Conservation (phyloP, 345 rosid species). For the Raphanus sativus region DNA sequence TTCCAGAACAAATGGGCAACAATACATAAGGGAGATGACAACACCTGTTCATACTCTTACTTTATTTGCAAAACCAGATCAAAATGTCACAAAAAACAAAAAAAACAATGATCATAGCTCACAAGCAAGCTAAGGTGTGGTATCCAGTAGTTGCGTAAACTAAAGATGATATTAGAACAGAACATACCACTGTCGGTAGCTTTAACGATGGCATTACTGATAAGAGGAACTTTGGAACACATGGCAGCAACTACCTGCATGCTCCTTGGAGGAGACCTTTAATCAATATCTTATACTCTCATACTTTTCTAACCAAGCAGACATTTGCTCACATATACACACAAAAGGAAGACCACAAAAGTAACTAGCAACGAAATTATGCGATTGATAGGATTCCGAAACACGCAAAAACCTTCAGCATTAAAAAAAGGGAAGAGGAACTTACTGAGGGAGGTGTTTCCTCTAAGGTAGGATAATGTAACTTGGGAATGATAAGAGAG, state of each 20-base stretch:
- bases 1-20: neutral
- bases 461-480: slow-evolving; percentile 76
- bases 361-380: too few relatives aligned
- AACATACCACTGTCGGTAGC: slow-evolving; percentile 70
- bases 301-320: too few relatives aligned
- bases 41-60: too few relatives aligned
- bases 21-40: neutral
- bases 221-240: slow-evolving; percentile 90
- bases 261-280: slow-evolving; percentile 37
- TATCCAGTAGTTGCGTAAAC: too few relatives aligned
- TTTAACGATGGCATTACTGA: slow-evolving; percentile 80
- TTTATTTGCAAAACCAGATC: too few relatives aligned
- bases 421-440: slow-evolving; percentile 19
- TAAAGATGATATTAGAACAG: neutral
- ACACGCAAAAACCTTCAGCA: too few relatives aligned
- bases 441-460: slow-evolving; percentile 94
- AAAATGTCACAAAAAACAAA: too few relatives aligned
- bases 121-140: too few relatives aligned
- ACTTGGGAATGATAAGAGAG: slow-evolving; percentile 87
- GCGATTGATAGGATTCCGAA: neutral
- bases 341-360: too few relatives aligned
- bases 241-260: slow-evolving; percentile 90
- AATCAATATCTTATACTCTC: slow-evolving; percentile 33
- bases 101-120: too few relatives aligned
- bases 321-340: too few relatives aligned